phyloP scores from a whole-genome alignment of 2,329 filamentous ascomycete species.

The Purpureocillium lavendulum region DNA sequence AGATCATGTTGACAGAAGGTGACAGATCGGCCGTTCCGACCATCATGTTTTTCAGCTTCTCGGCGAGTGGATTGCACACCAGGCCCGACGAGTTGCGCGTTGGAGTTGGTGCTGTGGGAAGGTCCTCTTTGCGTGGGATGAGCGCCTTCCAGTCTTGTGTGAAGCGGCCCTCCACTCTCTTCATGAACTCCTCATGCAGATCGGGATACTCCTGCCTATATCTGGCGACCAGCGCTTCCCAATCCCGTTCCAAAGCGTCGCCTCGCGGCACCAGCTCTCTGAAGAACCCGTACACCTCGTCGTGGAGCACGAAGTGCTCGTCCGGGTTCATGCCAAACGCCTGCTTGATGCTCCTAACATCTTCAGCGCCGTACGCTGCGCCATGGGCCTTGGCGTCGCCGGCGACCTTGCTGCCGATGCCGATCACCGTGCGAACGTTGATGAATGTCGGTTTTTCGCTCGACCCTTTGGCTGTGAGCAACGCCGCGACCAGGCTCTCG shows the following conservation, averaged over 20 bases:
- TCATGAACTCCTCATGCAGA: conserved; percentile 38
- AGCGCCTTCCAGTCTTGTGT: conserved; percentile 38
- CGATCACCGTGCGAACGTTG: conserved; percentile 50
- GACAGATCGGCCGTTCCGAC: conserved; percentile 46
- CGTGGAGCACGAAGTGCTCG: conserved; percentile 25
- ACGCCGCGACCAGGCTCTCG: conserved; percentile 9
- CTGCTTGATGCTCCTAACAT: conserved; percentile 33
- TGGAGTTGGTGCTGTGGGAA: conserved; percentile 37
- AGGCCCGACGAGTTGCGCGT: conserved; percentile 40
- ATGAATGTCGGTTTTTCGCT: conserved; percentile 47
- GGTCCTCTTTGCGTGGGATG: conserved; percentile 33
- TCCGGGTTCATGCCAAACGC: conserved; percentile 24
- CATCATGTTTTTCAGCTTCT: conserved; percentile 37
- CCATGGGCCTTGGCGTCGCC: conserved; percentile 49
- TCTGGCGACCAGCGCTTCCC: conserved; percentile 21
- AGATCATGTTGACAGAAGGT: conserved; percentile 47
- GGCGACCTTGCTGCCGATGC: conserved; percentile 38
- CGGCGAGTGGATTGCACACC: conserved; percentile 42
- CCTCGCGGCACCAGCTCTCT: conserved; percentile 33
- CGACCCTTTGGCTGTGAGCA: conserved; percentile 25
- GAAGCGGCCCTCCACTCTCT: conserved; percentile 38
- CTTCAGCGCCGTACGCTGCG: conserved; percentile 44
- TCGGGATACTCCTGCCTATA: conserved; percentile 39
- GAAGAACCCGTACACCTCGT: conserved; percentile 44
- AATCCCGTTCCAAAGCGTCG: conserved; percentile 18